phyloP scores from a whole-genome alignment of 805 yeast species.

The Candida mattraensis region DNA sequence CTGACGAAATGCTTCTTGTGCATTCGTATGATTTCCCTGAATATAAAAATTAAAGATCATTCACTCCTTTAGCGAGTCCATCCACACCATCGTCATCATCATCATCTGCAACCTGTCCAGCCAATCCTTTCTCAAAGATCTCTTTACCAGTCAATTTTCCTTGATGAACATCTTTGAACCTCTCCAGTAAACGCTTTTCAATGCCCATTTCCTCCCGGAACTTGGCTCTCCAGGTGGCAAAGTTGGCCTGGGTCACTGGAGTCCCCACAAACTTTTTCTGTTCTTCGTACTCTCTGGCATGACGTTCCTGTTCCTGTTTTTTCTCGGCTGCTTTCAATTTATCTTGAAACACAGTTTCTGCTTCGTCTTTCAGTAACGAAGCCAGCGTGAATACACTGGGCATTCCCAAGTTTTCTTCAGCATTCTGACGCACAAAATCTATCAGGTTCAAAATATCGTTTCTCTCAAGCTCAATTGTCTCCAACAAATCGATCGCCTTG shows the following conservation, averaged over 20 bases:
- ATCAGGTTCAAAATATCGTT: conserved; percentile 45
- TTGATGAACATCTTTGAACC: conserved; percentile 58
- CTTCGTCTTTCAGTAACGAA: conserved; percentile 75
- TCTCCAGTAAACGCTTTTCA: conserved; percentile 54
- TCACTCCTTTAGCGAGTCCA: conserved; percentile 14
- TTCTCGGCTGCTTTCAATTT: conserved; percentile 56
- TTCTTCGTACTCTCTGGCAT: conserved; percentile 73
- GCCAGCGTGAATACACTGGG: conserved; percentile 86
- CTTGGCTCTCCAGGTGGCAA: conserved; percentile 63
- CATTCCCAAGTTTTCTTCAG: conserved; percentile 81
- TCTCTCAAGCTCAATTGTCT: conserved; percentile 52
- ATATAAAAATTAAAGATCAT: conserved; percentile 5
- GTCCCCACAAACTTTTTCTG: conserved; percentile 92
- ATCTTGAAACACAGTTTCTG: conserved; percentile 65
- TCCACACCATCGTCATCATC: conserved; percentile 29
- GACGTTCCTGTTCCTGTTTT: conserved; percentile 55
- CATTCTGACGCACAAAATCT: conserved; percentile 51
- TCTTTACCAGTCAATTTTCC: conserved; percentile 86
- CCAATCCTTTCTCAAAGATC: conserved; percentile 88
- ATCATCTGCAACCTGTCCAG: conserved; percentile 62
- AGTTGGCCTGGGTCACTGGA: conserved; percentile 79
- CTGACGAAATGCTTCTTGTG: conserved; percentile 25
- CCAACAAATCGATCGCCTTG: conserved; percentile 54
- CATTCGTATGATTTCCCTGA: conserved; percentile 17
- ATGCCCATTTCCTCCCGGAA: conserved; percentile 75